These are phyloP conservation scores for Candida insectorum DNA, from an alignment of 805 yeast species.

Conservation along the genomic window DNA sequence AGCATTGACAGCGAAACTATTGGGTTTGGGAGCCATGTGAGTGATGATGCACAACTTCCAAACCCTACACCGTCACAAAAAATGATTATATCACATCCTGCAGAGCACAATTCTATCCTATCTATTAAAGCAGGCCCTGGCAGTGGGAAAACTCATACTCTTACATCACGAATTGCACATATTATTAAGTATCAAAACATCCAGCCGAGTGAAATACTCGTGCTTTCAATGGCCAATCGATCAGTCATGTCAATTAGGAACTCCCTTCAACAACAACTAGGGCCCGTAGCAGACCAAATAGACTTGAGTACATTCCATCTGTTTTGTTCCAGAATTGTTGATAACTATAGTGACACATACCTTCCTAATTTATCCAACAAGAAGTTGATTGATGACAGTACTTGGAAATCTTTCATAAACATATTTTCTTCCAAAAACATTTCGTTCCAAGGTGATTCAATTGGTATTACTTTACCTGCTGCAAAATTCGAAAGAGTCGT, in stretches of 20 bases:
- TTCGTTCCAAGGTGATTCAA: conserved; percentile 18
- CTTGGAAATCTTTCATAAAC: conserved; percentile 41
- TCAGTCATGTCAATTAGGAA: conserved; percentile 51
- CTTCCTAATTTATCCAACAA: conserved; percentile 12
- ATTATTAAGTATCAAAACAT: conserved; percentile 35
- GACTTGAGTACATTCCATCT: conserved; percentile 62
- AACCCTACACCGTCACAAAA: conserved; percentile 41
- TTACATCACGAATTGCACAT: conserved; percentile 51
- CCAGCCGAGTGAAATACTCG: conserved; percentile 53
- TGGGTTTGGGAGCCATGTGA: no score
- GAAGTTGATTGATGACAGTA: conserved; percentile 49
- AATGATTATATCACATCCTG: conserved; percentile 42
- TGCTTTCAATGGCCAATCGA: conserved; percentile 66
- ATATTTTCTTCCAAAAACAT: conserved; percentile 36
- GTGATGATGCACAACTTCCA: no score
- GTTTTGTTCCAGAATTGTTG: conserved; percentile 50
- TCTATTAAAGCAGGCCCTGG: conserved; percentile 70
- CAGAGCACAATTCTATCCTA: conserved; percentile 37
- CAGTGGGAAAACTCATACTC: conserved; percentile 65
- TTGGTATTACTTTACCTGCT: conserved; percentile 22
- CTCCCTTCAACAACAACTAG: conserved; percentile 29
- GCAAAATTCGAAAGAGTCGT: conserved; percentile 22
- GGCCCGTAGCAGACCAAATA: conserved; percentile 30
- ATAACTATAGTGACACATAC: conserved; percentile 25
- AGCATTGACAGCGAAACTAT: no score